Conservation (phyloP, 164 flowering plant species). For the Santalum album region DNA sequence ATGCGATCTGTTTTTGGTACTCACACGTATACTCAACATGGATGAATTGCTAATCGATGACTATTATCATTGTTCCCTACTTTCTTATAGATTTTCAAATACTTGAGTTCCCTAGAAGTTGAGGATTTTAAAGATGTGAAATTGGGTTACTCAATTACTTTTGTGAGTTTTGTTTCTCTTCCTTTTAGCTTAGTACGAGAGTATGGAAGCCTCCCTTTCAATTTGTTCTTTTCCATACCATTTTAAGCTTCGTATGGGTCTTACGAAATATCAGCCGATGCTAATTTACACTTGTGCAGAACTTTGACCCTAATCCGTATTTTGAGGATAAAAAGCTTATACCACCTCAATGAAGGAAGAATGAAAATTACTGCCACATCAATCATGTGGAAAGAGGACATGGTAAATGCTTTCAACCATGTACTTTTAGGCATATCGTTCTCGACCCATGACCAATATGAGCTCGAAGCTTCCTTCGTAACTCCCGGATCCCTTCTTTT, state of each 20-base stretch:
- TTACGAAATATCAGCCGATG: not conserved
- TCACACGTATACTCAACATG: not conserved
- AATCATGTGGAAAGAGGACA: not conserved
- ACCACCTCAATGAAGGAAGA: not conserved
- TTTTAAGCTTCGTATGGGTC: not conserved
- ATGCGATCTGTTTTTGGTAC: too few relatives aligned
- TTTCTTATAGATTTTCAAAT: slow-evolving; percentile 58
- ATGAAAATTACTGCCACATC: not conserved
- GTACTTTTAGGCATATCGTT: not conserved
- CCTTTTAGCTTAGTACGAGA: not conserved
- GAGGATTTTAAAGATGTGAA: slow-evolving; percentile 78
- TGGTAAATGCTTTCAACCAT: not conserved
- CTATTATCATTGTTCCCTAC: not conserved
- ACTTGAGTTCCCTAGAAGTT: slow-evolving; percentile 68
- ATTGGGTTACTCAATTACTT: slow-evolving; percentile 73
- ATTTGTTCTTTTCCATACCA: not conserved
- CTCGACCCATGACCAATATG: too few relatives aligned
- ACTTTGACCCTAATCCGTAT: not conserved
- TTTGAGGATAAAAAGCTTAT: not conserved
- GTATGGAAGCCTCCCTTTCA: not conserved
- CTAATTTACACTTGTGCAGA: not conserved
- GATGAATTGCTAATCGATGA: not conserved
- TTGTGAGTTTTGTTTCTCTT: slow-evolving; percentile 47
- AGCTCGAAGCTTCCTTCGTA: too few relatives aligned
- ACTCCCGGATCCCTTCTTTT: too few relatives aligned